phyloP scores from a whole-genome alignment of 2,329 filamentous ascomycete species.

The Epichloe brachyelytri region DNA sequence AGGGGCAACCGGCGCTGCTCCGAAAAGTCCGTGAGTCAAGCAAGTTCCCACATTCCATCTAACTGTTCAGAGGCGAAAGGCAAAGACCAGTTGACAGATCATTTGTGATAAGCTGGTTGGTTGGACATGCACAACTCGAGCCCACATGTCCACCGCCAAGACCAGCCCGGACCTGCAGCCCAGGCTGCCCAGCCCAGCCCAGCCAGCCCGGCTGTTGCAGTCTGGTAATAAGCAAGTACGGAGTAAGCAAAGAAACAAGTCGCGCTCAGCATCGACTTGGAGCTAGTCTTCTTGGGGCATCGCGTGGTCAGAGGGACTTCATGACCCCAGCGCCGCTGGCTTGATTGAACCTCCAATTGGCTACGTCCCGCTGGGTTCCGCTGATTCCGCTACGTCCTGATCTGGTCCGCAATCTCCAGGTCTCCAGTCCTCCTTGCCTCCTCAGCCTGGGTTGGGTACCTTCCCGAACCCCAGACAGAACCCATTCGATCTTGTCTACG shows the following conservation, averaged over 20 bases:
- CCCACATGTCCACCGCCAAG: neutral
- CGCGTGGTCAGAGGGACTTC: neutral
- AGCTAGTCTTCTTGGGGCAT: neutral
- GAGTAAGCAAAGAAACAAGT: too few relatives aligned
- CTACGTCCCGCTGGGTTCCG: neutral
- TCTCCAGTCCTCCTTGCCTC: neutral
- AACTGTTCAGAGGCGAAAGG: neutral
- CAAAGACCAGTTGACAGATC: too few relatives aligned
- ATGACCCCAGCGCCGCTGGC: neutral
- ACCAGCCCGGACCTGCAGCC: neutral
- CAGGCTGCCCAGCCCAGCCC: neutral
- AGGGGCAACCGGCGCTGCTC: neutral
- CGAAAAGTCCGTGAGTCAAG: neutral
- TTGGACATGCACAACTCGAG: neutral
- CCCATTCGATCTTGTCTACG: neutral
- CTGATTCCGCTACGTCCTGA: neutral
- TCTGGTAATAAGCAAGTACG: neutral
- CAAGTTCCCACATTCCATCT: conserved; percentile 1
- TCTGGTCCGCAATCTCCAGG: neutral
- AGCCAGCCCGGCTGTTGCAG: neutral
- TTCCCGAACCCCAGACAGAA: conserved; percentile 1
- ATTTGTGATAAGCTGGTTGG: neutral
- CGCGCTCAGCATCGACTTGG: too few relatives aligned
- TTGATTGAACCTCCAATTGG: neutral
- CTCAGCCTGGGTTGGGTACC: neutral